Conservation (phyloP, 2,329 filamentous ascomycete species). For the Penicillium sp. region DNA sequence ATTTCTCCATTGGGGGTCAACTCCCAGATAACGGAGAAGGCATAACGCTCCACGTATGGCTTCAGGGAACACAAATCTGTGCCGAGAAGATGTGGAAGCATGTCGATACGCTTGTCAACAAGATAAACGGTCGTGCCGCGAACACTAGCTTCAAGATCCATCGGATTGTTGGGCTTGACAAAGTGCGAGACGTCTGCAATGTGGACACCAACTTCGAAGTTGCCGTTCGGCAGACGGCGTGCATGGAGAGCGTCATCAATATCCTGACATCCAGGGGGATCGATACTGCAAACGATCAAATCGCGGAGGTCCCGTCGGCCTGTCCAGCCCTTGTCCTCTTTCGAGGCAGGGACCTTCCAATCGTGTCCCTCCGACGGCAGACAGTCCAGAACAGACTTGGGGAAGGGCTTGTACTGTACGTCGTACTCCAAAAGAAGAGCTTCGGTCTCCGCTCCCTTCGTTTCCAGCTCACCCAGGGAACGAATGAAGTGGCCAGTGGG, state of each 20-base stretch:
- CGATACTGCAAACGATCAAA: slow-evolving; percentile 93
- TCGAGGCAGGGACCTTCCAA: slow-evolving; percentile 83
- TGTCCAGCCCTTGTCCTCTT: slow-evolving; percentile 81
- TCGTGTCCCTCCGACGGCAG: slow-evolving; percentile 86
- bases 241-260: slow-evolving; percentile 97
- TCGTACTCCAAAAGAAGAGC: slow-evolving; percentile 92
- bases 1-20: slow-evolving; percentile 81
- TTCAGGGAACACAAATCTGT: slow-evolving; percentile 96
- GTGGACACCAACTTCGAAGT: slow-evolving; percentile 93
- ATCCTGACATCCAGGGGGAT: slow-evolving; percentile 92
- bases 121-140: slow-evolving; percentile 96
- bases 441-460: slow-evolving; percentile 96
- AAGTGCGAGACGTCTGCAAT: slow-evolving; percentile 99
- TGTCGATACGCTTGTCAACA: slow-evolving; percentile 98
- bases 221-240: slow-evolving; percentile 79
- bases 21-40: slow-evolving; percentile 87
- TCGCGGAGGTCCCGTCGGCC: slow-evolving; percentile 79
- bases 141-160: slow-evolving; percentile 93
- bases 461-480: slow-evolving; percentile 88
- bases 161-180: slow-evolving; percentile 92
- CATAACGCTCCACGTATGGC: slow-evolving; percentile 92
- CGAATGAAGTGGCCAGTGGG: slow-evolving; percentile 92
- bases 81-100: slow-evolving; percentile 93
- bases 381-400: slow-evolving; percentile 92
- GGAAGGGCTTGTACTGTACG: slow-evolving; percentile 95